Percentiles rank a stretch among this genome's conserved stretches.
Evolutionary conservation across 805 yeast species (phyloP).

Genomic region (Lachancea quebecensis): DNA sequence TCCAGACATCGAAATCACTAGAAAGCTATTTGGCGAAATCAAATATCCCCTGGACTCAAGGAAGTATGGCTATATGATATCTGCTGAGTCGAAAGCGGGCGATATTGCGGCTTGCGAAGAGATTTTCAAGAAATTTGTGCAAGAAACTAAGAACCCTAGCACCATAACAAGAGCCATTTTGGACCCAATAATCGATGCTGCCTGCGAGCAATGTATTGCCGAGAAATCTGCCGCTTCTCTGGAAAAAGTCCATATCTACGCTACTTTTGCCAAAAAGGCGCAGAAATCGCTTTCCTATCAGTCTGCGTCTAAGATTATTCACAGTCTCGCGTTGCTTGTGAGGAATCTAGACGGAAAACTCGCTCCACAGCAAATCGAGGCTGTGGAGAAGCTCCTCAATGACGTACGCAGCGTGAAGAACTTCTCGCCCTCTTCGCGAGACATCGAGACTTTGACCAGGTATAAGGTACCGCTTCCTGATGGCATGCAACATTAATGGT

Average conservation of each 20-base stretch:
- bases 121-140: constrained; percentile 18
- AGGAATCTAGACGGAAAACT: constrained; percentile 11
- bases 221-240: constrained; percentile 12
- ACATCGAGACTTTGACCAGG: constrained; percentile 12
- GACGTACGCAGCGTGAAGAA: constrained; percentile 8
- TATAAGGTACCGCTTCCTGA: constrained; percentile 11
- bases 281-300: constrained; percentile 9
- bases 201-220: constrained; percentile 14
- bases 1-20: constrained; percentile 17
- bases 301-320: constrained; percentile 11
- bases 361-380: constrained; percentile 5
- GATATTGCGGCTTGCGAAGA: constrained; percentile 19
- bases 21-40: constrained; percentile 17
- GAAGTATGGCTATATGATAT: constrained; percentile 19
- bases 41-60: constrained; percentile 14
- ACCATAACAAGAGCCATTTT: constrained; percentile 9
- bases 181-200: constrained; percentile 19
- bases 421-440: constrained; percentile 13
- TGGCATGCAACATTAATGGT: neutral
- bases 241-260: constrained; percentile 15
- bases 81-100: constrained; percentile 23
- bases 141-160: constrained; percentile 4
- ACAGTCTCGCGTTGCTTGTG: constrained; percentile 11
- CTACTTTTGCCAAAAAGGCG: constrained; percentile 13
- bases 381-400: constrained; percentile 9